These are phyloP conservation scores for Drechslerella coelobrocha DNA, from an alignment of 2,329 filamentous ascomycete genomes.

Conservation along the genomic window DNA sequence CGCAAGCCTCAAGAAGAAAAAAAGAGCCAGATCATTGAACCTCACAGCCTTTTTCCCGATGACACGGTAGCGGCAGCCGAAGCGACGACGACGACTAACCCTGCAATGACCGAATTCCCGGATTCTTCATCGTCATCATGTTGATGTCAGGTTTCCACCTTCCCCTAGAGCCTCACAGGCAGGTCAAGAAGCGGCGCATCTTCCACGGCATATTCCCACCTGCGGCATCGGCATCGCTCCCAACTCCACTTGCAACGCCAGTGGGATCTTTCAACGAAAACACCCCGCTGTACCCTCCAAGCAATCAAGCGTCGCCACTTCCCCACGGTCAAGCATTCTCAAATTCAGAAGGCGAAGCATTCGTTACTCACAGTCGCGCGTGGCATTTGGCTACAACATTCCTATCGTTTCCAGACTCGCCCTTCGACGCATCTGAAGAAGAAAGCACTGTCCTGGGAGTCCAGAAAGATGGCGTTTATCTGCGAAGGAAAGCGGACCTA, in stretches of 20 bases:
- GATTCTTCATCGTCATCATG: slow-evolving; percentile 27
- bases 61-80: slow-evolving; percentile 17
- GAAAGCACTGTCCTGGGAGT: slow-evolving; percentile 47
- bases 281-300: slow-evolving; percentile 48
- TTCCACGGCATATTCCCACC: slow-evolving; percentile 55
- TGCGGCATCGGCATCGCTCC: slow-evolving; percentile 52
- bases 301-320: slow-evolving; percentile 27
- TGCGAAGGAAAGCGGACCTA: slow-evolving; percentile 51
- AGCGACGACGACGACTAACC: neutral
- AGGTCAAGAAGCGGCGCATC: slow-evolving; percentile 51
- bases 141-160: slow-evolving; percentile 47
- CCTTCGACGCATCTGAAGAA: slow-evolving; percentile 50
- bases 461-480: slow-evolving; percentile 37
- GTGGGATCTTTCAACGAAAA: slow-evolving; percentile 50
- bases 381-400: slow-evolving; percentile 54
- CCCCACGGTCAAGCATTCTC: slow-evolving; percentile 29
- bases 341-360: slow-evolving; percentile 36
- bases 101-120: slow-evolving; percentile 1
- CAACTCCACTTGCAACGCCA: slow-evolving; percentile 52
- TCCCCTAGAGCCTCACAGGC: slow-evolving; percentile 45
- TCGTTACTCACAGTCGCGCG: slow-evolving; percentile 52
- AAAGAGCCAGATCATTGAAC: no score
- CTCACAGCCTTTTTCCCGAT: slow-evolving; percentile 9
- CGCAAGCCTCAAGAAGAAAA: no score
- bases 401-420: slow-evolving; percentile 52